phyloP scores from a whole-genome alignment of 164 flowering plant species.

The Cinnamomum micranthum region DNA sequence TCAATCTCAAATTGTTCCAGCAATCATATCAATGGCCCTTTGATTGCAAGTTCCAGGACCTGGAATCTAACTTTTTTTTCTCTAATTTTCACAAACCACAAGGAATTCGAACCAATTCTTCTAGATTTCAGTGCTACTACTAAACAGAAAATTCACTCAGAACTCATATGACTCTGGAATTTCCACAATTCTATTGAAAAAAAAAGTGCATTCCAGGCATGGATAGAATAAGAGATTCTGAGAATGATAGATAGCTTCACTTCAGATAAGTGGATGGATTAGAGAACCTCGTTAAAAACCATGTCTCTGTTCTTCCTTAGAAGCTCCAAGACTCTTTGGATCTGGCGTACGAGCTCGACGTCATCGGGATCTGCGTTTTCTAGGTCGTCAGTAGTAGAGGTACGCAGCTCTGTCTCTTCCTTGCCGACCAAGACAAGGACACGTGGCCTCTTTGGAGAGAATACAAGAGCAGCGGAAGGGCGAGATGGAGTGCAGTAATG shows the following conservation, averaged over 20 bases:
- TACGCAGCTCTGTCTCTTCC: constrained; percentile 30
- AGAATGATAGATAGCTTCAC: neutral
- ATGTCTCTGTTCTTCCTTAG: constrained; percentile 77
- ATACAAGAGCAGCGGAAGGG: neutral
- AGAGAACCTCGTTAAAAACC: constrained; percentile 65
- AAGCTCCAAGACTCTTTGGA: constrained; percentile 67
- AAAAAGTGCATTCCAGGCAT: neutral
- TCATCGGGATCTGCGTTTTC: constrained; percentile 26
- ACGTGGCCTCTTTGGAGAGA: neutral
- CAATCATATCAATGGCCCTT: too few relatives aligned
- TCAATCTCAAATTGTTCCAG: too few relatives aligned
- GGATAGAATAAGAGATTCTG: neutral
- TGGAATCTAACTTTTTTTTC: too few relatives aligned
- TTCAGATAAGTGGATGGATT: too few relatives aligned
- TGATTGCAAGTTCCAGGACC: too few relatives aligned
- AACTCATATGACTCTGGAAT: neutral
- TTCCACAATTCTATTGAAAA: neutral
- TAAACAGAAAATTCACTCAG: too few relatives aligned
- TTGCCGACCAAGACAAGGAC: constrained; percentile 20
- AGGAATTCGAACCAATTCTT: too few relatives aligned
- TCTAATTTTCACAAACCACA: too few relatives aligned
- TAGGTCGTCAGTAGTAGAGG: constrained; percentile 16
- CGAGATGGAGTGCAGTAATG: neutral
- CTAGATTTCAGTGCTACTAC: too few relatives aligned
- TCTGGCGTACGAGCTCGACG: constrained; percentile 48